Percentiles rank a stretch among this genome's conserved stretches.
These are phyloP conservation scores for Populus alba DNA, from an alignment of 345 rosid species.

Conservation along the genomic window DNA sequence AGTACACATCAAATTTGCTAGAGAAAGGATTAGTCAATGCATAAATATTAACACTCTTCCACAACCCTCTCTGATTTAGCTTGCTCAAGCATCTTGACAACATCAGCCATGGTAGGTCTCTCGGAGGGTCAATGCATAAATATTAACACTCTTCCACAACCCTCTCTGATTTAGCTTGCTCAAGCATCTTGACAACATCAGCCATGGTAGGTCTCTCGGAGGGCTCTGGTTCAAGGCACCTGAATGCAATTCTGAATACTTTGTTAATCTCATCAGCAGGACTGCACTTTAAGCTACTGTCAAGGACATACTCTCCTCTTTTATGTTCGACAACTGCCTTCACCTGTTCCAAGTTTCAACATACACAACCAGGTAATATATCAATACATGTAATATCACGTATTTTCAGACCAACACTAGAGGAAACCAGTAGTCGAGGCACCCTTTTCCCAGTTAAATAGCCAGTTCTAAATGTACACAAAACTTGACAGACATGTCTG, in stretches of 20 bases:
- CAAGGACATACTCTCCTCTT: slow-evolving; percentile 59
- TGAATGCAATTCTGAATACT: slow-evolving; percentile 54
- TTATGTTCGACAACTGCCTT: slow-evolving; percentile 65
- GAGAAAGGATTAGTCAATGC: neutral
- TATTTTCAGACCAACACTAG: neutral
- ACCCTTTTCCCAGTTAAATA: neutral
- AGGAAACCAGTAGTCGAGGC: neutral
- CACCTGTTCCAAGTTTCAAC: slow-evolving; percentile 45
- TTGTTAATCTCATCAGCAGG: slow-evolving; percentile 54
- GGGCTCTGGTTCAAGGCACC: slow-evolving; percentile 88
- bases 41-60: neutral
- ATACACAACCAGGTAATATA: neutral
- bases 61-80: slow-evolving; percentile 29
- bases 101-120: slow-evolving; percentile 83
- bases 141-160: slow-evolving; percentile 1
- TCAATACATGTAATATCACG: neutral
- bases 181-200: slow-evolving; percentile 83
- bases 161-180: slow-evolving; percentile 41
- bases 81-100: slow-evolving; percentile 78
- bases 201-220: slow-evolving; percentile 71
- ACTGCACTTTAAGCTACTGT: slow-evolving; percentile 48
- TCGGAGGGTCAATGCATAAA: slow-evolving; percentile 25
- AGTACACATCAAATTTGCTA: neutral
- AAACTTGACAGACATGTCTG: neutral
- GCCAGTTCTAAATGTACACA: neutral